These are phyloP conservation scores for Cladosporium sp. DNA, from an alignment of 2,329 filamentous ascomycete genomes.

Conservation along the genomic window DNA sequence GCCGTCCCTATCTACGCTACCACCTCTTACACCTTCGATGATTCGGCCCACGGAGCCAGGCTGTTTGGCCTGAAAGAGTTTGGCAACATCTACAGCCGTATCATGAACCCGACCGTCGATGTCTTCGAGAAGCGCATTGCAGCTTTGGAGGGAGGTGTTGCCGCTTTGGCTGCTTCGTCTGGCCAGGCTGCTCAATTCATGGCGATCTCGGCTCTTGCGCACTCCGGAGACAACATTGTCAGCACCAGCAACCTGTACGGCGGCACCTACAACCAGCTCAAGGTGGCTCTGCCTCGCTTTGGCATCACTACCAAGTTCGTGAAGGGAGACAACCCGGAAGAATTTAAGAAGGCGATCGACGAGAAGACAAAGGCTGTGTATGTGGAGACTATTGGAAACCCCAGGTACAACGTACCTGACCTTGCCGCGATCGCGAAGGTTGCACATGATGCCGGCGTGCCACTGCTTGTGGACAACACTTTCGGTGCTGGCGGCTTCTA, in stretches of 20 bases:
- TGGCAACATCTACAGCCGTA: conserved; percentile 96
- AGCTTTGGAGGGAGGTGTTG: conserved; percentile 90
- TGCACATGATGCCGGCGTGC: conserved; percentile 67
- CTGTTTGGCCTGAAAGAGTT: conserved; percentile 96
- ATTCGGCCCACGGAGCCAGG: conserved; percentile 91
- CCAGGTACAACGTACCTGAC: conserved; percentile 88
- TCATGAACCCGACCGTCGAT: conserved; percentile 94
- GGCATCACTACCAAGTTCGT: conserved; percentile 89
- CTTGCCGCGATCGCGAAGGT: conserved; percentile 83
- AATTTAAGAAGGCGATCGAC: conserved; percentile 81
- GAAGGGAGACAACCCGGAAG: conserved; percentile 74
- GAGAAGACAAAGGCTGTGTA: conserved; percentile 92
- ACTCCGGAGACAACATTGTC: conserved; percentile 89
- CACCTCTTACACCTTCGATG: conserved; percentile 89
- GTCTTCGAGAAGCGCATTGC: conserved; percentile 96
- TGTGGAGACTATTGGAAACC: conserved; percentile 91
- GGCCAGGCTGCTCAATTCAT: conserved; percentile 94
- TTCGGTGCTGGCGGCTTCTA: conserved; percentile 94
- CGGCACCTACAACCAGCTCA: conserved; percentile 96
- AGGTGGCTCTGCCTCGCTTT: conserved; percentile 83
- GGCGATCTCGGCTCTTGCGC: conserved; percentile 78
- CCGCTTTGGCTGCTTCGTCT: conserved; percentile 80
- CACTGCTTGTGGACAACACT: conserved; percentile 80
- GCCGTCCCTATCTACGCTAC: conserved; percentile 96
- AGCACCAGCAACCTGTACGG: conserved; percentile 90